phyloP scores from a whole-genome alignment of 176 grass and related monocot genomes.

The Musa acuminata region DNA sequence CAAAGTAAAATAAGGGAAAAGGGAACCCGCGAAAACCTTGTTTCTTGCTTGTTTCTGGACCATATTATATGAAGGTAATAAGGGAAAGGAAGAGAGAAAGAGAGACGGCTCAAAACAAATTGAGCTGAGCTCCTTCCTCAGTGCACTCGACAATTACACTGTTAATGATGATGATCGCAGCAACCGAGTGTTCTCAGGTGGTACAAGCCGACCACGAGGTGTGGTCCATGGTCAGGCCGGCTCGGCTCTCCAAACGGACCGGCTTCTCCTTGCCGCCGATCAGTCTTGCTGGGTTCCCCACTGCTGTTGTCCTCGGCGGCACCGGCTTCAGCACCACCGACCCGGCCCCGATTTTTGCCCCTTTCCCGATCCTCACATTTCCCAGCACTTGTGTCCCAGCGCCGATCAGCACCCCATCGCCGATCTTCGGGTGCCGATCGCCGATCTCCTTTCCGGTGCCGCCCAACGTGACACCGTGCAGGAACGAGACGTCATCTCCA shows the following conservation, averaged over 20 bases:
- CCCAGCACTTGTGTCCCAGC: constrained; percentile 71
- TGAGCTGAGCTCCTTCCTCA: background rate
- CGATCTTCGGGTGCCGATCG: constrained; percentile 79
- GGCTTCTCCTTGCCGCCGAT: constrained; percentile 29
- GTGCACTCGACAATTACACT: background rate
- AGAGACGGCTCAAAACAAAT: constrained; percentile 1
- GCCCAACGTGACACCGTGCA: constrained; percentile 65
- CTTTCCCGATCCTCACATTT: constrained; percentile 45
- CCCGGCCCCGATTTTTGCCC: constrained; percentile 63
- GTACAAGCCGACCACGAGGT: background rate
- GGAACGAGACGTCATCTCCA: constrained; percentile 55
- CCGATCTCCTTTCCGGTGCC: constrained; percentile 63
- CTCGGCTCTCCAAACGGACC: constrained; percentile 25
- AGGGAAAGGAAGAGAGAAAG: background rate
- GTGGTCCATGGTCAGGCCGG: constrained; percentile 62
- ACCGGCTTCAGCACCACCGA: constrained; percentile 62
- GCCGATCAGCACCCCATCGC: constrained; percentile 68
- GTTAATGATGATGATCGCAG: background rate
- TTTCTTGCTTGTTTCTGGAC: background rate
- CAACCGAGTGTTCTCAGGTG: background rate
- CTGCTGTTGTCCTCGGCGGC: constrained; percentile 37
- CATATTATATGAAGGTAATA: background rate
- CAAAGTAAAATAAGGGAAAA: too few species aligned
- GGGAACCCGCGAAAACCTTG: too few species aligned
- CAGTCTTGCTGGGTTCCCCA: constrained; percentile 61